Conservation (phyloP, 441 rosid genomes). For the Adansonia rubrostipa region DNA sequence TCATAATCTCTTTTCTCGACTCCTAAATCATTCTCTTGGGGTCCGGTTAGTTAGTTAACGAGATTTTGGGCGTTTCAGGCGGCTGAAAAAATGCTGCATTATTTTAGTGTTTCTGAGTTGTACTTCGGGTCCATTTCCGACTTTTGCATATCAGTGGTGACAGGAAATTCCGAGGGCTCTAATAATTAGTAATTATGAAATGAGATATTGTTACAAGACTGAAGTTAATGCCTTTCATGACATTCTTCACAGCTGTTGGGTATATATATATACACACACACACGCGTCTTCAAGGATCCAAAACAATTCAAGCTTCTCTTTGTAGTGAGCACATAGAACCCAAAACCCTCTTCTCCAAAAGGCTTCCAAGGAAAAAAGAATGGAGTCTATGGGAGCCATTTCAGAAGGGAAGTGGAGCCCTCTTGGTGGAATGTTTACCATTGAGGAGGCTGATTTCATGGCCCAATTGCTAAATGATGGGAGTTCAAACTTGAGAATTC, state of each 20-base stretch:
- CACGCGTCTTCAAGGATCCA: conserved; percentile 30
- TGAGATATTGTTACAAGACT: conserved; percentile 27
- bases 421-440: conserved; percentile 51
- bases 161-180: conserved; percentile 20
- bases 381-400: conserved; percentile 58
- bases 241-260: conserved; percentile 33
- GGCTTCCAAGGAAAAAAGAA: conserved; percentile 24
- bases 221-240: conserved; percentile 34
- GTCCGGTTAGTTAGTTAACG: not conserved
- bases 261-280: conserved; percentile 17
- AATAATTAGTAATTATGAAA: conserved; percentile 34
- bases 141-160: conserved; percentile 15
- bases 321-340: not conserved
- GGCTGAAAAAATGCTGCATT: conserved; percentile 24
- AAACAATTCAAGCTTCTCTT: conserved; percentile 19
- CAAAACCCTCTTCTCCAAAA: conserved; percentile 3
- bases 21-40: not conserved
- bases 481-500: conserved; percentile 28
- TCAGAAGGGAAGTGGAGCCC: conserved; percentile 65
- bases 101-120: conserved; percentile 44
- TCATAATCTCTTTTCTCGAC: not conserved
- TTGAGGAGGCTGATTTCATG: conserved; percentile 77
- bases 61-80: conserved; percentile 17
- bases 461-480: conserved; percentile 54
- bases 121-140: conserved; percentile 37